Evolutionary conservation across 1,284 basidiomycete species (phyloP), one percentile per base, ranked within the genome.

Genomic region (Rhodotorula sp.): DNA sequence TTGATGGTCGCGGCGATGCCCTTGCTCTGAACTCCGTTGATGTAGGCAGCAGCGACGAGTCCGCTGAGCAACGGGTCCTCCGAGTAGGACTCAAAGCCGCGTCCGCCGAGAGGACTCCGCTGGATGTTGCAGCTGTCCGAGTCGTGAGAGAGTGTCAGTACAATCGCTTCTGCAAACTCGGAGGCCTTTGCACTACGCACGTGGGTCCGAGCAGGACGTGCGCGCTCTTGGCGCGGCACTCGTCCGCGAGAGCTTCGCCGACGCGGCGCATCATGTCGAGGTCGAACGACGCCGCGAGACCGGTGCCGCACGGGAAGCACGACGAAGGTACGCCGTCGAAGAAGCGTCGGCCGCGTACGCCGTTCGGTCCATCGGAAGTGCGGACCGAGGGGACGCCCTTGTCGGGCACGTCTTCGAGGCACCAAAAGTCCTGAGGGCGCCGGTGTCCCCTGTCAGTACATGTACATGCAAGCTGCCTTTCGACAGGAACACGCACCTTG

Each of bases 51-150:
- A 21, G 56, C 59, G 50, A 64, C 52, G 3, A 57, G 49, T 0
- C 76, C 76, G 5, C 57, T 52, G 1, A 77, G 57, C 4, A 54
- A 58, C 19, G 74, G 74, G 48, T 76, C 74, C 56, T 90, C 88
- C 1, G 87, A 87, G 80, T 88, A 90, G 7, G 86, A 87, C 79
- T 90, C 89, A 76, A 90, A 90, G 12, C 87, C 84, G 34, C 88
- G 83, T 8, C 78, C 80, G 18, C 80, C 80, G 12, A 78, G 74
- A n/a, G 80, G 80, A 15, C 68, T 72, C 23, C 88, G 84, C 77
- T 88, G 88, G 50, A 89, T 89, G 34, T 90, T 88, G 1, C 87
- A 87, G 28, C 54, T 55, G 54, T 15, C 26, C n/a, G 50, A 52
- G 50, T 8, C n/a, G 23, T 8, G 50, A 21, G 5, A 14, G 21